Conservation (phyloP, 495 filamentous ascomycete genomes). For the Aspergillus cavernicola region DNA sequence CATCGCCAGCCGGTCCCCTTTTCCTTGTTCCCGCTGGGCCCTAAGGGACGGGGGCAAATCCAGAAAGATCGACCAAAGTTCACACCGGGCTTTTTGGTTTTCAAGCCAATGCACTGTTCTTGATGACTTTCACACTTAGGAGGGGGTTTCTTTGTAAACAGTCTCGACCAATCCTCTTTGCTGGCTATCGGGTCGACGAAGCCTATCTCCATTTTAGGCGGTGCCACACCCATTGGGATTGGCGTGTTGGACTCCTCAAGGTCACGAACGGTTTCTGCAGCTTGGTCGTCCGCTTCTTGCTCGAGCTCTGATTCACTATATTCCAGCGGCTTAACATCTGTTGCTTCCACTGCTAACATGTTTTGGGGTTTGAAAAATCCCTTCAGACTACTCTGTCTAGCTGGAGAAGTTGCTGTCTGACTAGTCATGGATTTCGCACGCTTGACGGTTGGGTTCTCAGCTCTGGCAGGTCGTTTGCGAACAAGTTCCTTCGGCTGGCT, state of each 20-base stretch:
- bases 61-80: slow-evolving; percentile 85
- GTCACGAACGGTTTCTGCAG: background rate
- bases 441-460: slow-evolving; percentile 32
- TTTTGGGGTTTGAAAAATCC: slow-evolving; percentile 76
- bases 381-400: slow-evolving; percentile 71
- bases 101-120: slow-evolving; percentile 76
- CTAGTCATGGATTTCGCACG: slow-evolving; percentile 42
- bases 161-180: slow-evolving; percentile 81
- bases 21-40: slow-evolving; percentile 79
- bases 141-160: slow-evolving; percentile 69
- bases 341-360: background rate
- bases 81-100: slow-evolving; percentile 81
- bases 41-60: slow-evolving; percentile 77
- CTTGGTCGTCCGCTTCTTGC: background rate
- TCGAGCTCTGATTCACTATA: background rate
- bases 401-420: slow-evolving; percentile 22
- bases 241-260: background rate
- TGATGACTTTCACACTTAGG: slow-evolving; percentile 80
- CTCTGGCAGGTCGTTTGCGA: slow-evolving; percentile 28
- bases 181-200: slow-evolving; percentile 66
- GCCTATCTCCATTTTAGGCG: slow-evolving; percentile 20
- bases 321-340: background rate
- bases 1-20: slow-evolving; percentile 80
- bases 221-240: background rate
- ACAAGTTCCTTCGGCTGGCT: slow-evolving; percentile 16